phyloP scores from a whole-genome alignment of 305 asterid species.

The Fraxinus platypoda region DNA sequence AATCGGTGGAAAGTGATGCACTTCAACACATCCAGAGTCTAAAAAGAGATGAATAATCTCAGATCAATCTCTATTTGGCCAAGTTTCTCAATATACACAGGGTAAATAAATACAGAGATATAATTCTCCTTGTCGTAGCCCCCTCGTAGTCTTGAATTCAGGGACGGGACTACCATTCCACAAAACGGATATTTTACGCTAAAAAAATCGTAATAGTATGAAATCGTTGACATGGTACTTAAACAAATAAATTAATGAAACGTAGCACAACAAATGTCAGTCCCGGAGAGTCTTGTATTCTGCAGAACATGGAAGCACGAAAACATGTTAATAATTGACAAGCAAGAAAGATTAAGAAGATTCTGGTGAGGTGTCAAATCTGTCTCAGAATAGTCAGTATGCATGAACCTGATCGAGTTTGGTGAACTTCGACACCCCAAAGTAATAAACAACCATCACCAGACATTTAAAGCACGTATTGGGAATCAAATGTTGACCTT shows the following conservation, averaged over 20 bases:
- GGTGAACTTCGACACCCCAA: neutral
- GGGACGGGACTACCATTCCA: neutral
- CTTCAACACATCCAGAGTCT: neutral
- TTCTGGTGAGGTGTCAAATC: neutral
- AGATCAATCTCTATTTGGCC: neutral
- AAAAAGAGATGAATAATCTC: neutral
- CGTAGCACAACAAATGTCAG: neutral
- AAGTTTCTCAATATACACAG: neutral
- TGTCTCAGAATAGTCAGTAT: neutral
- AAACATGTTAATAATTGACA: neutral
- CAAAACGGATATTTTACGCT: neutral
- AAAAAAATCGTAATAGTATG: neutral
- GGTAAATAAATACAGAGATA: neutral
- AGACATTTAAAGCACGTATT: neutral
- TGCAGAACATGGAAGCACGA: neutral
- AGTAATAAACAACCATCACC: neutral
- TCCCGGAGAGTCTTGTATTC: neutral
- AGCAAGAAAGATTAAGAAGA: neutral
- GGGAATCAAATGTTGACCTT: neutral
- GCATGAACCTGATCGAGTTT: neutral
- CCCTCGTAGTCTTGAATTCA: neutral
- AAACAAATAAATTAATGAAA: neutral
- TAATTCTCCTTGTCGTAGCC: neutral
- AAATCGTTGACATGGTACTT: neutral
- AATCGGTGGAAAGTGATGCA: neutral